Evolutionary conservation across 495 filamentous ascomycete genomes (phyloP).

Genomic region (Cercophora samala): DNA sequence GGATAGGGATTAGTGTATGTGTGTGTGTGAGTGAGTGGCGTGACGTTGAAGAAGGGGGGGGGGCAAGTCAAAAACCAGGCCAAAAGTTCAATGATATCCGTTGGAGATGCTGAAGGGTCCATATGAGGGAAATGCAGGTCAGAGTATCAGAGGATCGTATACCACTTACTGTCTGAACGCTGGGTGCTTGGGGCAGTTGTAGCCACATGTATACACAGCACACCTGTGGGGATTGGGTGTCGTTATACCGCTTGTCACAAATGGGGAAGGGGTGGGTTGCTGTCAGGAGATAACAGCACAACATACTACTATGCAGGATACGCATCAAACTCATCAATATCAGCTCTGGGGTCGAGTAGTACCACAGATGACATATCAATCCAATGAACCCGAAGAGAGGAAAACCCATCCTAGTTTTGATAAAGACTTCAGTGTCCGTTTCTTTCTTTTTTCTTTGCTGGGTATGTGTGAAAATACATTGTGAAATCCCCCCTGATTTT

Average conservation of each 20-base stretch:
- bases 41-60: too few species aligned
- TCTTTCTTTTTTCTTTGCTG: neutral
- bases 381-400: neutral
- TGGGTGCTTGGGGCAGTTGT: neutral
- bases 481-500: neutral
- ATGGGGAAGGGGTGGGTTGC: too few species aligned
- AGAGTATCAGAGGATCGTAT: neutral
- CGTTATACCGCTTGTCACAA: neutral
- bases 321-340: neutral
- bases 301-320: neutral
- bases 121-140: neutral
- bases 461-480: neutral
- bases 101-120: neutral
- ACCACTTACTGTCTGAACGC: neutral
- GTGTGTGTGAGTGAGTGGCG: too few species aligned
- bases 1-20: neutral
- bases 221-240: neutral
- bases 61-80: too few species aligned
- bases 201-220: neutral
- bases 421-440: neutral
- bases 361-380: too few species aligned
- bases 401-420: neutral
- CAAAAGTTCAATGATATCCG: neutral
- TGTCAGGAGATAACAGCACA: neutral
- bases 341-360: neutral